A percentile compares a stretch with the other conserved stretches of the same genome.
Conservation (phyloP, 768 basidiomycete species). For the Phaffia tasmanica region DNA sequence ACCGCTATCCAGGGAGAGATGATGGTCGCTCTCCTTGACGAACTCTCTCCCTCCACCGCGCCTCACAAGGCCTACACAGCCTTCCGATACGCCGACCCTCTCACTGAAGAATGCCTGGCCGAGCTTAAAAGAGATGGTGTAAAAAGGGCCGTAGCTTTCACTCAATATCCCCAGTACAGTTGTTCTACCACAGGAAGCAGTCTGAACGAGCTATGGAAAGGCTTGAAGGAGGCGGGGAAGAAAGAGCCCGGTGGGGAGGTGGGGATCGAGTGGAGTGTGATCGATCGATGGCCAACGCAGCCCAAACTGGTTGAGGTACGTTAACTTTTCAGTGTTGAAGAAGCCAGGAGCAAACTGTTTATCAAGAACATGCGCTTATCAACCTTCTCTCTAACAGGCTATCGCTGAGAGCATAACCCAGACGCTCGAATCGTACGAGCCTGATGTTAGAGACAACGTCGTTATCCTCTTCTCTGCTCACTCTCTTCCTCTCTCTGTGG, state of each 20-base stretch:
- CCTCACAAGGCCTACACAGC: slow-evolving; percentile 94
- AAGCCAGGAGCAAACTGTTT: neutral
- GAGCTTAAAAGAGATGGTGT: slow-evolving; percentile 87
- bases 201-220: slow-evolving; percentile 67
- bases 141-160: slow-evolving; percentile 83
- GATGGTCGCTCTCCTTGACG: slow-evolving; percentile 84
- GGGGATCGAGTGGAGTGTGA: slow-evolving; percentile 82
- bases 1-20: slow-evolving; percentile 76
- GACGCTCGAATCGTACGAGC: slow-evolving; percentile 60
- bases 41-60: slow-evolving; percentile 81
- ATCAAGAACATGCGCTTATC: neutral
- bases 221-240: slow-evolving; percentile 30
- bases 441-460: slow-evolving; percentile 54
- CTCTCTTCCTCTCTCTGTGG: slow-evolving; percentile 93
- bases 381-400: slow-evolving; percentile 47
- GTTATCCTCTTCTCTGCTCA: slow-evolving; percentile 94
- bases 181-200: slow-evolving; percentile 98
- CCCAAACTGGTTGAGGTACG: slow-evolving; percentile 82
- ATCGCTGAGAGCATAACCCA: slow-evolving; percentile 77
- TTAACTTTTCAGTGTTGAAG: neutral
- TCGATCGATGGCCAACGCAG: slow-evolving; percentile 96
- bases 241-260: slow-evolving; percentile 52
- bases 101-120: slow-evolving; percentile 68
- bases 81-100: slow-evolving; percentile 79
- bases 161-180: slow-evolving; percentile 97